Evolutionary conservation across 1,284 basidiomycete species (phyloP).

Genomic region (Cutaneotrichosporon dermatis): DNA sequence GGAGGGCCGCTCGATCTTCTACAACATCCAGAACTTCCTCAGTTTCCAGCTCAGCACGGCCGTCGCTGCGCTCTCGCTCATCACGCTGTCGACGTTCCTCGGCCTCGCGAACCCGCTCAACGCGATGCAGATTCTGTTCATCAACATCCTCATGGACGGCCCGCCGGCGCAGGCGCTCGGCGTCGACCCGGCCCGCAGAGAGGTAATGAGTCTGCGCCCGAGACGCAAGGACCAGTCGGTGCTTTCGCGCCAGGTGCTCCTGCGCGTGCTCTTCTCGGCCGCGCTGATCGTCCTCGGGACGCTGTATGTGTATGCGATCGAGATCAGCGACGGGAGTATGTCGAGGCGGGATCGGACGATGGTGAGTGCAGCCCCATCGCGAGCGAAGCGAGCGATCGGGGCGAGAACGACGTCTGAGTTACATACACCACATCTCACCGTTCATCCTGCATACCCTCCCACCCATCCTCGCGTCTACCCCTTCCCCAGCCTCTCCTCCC

Average conservation of each 20-base stretch:
- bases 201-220: conserved; percentile 83
- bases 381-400: too few species aligned
- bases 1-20: conserved; percentile 97
- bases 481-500: too few species aligned
- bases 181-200: conserved; percentile 89
- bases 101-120: conserved; percentile 88
- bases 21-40: conserved; percentile 97
- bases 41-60: conserved; percentile 96
- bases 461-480: too few species aligned
- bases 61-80: conserved; percentile 87
- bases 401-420: too few species aligned
- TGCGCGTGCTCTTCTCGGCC: conserved; percentile 85
- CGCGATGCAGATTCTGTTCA: conserved; percentile 97
- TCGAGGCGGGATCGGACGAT: conserved; percentile 86
- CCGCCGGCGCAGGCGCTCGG: conserved; percentile 93
- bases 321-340: conserved; percentile 74
- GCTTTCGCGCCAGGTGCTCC: conserved; percentile 67
- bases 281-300: conserved; percentile 85
- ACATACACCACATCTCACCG: too few species aligned
- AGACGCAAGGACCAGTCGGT: conserved; percentile 84
- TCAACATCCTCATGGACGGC: conserved; percentile 99
- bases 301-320: conserved; percentile 78
- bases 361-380: conserved; percentile 54
- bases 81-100: conserved; percentile 87
- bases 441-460: too few species aligned